phyloP scores from a whole-genome alignment of 139 green algal species.

The Coccomyxa sp. region DNA sequence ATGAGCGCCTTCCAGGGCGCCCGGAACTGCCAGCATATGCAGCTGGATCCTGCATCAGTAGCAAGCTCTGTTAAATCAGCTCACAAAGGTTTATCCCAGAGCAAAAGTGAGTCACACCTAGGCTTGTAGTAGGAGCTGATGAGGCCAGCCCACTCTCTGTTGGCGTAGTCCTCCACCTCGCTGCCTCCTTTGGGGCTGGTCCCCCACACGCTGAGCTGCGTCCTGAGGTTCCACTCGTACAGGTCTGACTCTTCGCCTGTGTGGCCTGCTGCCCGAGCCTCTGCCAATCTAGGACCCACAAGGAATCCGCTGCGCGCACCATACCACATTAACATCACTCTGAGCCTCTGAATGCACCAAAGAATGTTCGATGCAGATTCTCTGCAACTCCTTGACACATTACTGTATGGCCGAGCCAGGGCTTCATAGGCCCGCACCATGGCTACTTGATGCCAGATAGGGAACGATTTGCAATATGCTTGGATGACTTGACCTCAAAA shows the following conservation, averaged over 20 bases:
- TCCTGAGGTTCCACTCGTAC: conserved; percentile 39
- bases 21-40: background rate
- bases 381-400: too few species aligned
- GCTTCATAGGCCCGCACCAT: background rate
- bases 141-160: conserved; percentile 38
- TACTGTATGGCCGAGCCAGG: background rate
- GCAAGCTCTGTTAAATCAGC: background rate
- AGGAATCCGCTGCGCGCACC: conserved; percentile 23
- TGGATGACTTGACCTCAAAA: background rate
- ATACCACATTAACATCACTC: background rate
- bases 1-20: background rate
- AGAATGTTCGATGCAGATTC: too few species aligned
- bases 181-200: conserved; percentile 14
- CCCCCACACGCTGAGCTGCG: conserved; percentile 37
- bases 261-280: conserved; percentile 2
- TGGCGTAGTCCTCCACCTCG: conserved; percentile 41
- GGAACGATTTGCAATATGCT: too few species aligned
- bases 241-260: conserved; percentile 12
- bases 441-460: background rate
- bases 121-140: conserved; percentile 30
- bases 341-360: background rate
- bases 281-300: conserved; percentile 27
- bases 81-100: background rate
- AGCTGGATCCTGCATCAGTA: background rate
- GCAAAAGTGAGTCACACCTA: background rate